A percentile compares a stretch with the other conserved stretches of the same genome.
Conservation (phyloP, 176 grass and related monocot species). For the Aegilops tauschii region DNA sequence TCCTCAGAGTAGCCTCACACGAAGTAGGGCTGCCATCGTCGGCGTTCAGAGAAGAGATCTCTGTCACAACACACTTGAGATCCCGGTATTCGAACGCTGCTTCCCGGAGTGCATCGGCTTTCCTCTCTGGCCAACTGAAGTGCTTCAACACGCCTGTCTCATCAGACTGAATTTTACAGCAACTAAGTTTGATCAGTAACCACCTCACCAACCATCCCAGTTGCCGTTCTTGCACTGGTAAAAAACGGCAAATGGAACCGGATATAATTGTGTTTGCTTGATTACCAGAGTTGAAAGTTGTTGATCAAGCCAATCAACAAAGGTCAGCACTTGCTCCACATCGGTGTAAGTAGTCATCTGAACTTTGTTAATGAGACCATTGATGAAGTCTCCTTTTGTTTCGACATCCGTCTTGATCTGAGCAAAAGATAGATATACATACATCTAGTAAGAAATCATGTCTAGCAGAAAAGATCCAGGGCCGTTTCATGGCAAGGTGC, state of each 20-base stretch:
- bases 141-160: slow-evolving; percentile 65
- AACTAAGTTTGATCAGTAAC: background rate
- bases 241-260: background rate
- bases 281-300: slow-evolving; percentile 51
- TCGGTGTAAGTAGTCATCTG: slow-evolving; percentile 44
- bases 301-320: slow-evolving; percentile 67
- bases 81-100: slow-evolving; percentile 53
- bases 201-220: background rate
- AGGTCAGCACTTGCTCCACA: slow-evolving; percentile 49
- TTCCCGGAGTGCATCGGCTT: slow-evolving; percentile 55
- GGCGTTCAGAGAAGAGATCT: slow-evolving; percentile 21
- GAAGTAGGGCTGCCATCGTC: slow-evolving; percentile 15
- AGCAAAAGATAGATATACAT: background rate
- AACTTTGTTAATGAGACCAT: slow-evolving; percentile 67
- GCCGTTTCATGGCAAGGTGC: background rate
- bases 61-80: slow-evolving; percentile 32
- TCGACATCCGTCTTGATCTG: slow-evolving; percentile 52
- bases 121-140: slow-evolving; percentile 68
- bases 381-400: slow-evolving; percentile 81
- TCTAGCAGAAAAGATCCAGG: too few species aligned
- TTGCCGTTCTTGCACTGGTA: background rate
- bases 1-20: slow-evolving; percentile 44
- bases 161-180: slow-evolving; percentile 33
- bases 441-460: background rate
- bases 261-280: background rate